Evolutionary conservation across 2,329 filamentous ascomycete species (phyloP), one percentile per base, ranked within the genome.

Genomic region (Penicillium olsonii): DNA sequence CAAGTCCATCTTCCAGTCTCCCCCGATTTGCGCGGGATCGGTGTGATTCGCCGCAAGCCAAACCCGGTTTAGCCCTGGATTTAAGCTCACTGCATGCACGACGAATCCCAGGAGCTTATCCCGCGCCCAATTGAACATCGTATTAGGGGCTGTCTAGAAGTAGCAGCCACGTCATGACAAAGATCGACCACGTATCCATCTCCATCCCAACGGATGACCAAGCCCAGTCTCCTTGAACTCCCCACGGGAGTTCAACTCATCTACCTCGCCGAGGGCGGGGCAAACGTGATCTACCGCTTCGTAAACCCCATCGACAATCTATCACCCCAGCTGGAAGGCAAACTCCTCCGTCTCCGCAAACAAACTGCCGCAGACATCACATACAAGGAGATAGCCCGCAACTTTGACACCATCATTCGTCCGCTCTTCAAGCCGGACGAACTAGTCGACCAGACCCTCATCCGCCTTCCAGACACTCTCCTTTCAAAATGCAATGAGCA

Each of bases 211-310:
- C 59, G 55, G 59, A 71, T 71, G 67, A 64, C 66, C 24, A 65
- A 67, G 48, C 58, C 58, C 42, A 61, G 48, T 49, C 51, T 65
- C 8, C 57, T 68, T 7, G 68, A 73, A 57, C 63, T 74, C 53
- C 68, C 69, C 2, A 35, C 48, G 38, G 65, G 66, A 50, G 61
- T 66, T 54, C 63, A 67, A 48, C 63, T 73, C 48, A 45, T 63
- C 12, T 83, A 82, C 54, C 68, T 84, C 9, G 78, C 77, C 19
- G 88, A 94, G 68, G 89, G 88, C 19, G 85, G 87, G 19, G 88
- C 89, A 45, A 92, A 94, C 67, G 80, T 87, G 43, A 85, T 92
- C 54, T 91, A 88, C 63, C 79, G 79, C 57, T 77, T 88, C 47
- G 11, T 58, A 5, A 60, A 62, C 27, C 48, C 53, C 19, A 40